Evolutionary conservation across 139 green algal species (phyloP), one percentile per base, ranked within the genome.

Genomic region (Picochlorum sp.): DNA sequence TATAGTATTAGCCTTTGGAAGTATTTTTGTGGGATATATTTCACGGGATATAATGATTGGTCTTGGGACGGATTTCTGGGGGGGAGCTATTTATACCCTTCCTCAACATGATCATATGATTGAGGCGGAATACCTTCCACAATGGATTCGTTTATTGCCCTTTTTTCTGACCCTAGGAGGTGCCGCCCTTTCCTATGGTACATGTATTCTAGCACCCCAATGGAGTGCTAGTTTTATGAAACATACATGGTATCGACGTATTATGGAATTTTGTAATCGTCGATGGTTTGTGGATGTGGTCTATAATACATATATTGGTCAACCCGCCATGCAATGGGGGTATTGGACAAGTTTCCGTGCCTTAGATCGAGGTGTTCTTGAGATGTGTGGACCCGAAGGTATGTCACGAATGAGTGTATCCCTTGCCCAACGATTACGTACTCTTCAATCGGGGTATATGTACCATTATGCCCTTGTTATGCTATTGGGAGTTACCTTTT

Each of bases 41-140:
- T 63, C 64, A 47, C 74, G 74, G 71, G 73, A 84, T 74, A 84
- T 84, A 72, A 79, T 84, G 69, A 73, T 84, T 56, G 76, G 76
- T 18, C 52, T 79, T 54, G 72, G 72, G 39, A 83, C 68, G 31
- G 41, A 78, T 76, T 83, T 83, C 65, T 81, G 76, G 76, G 63
- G 57, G 41, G 67, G 77, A 54, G 64, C 70, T 63, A 26, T 82
- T 45, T 82, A 76, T 73, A 44, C 70, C 41, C 45, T 77, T 31
- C 67, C 75, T 50, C 50, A 74, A 57, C 72, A 80, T 53, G 40
- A 57, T 52, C 39, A 57, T 50, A 33, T 79, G 41, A 54, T 76
- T 65, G 76, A 83, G 57, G 70, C 76, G 36, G 76, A 83, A 68
- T 80, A 69, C 50, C 74, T 79, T 57, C 64, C 64, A 41, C 64